Evolutionary conservation across 192 early-diverging fungal species (phyloP), one percentile per base, ranked within the genome.

Genomic region (Coemansia brasiliensis): DNA sequence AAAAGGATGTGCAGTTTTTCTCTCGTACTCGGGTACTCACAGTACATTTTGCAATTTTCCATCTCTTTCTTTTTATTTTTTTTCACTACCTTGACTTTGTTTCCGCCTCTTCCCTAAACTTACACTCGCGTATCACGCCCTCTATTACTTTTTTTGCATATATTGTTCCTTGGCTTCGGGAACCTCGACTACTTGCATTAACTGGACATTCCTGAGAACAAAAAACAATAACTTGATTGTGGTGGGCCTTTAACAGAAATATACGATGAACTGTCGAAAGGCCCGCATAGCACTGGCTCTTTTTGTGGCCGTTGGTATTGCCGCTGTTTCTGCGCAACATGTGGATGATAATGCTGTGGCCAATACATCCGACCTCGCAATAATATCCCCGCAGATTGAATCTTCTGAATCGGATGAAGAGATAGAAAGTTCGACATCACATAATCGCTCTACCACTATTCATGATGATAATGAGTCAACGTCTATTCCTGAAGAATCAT

Each of bases 241-340:
- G 27, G 27, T 29, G 27, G 27, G 27, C 27, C 27, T 29, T 29
- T 29, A 24, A 21, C 22, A 48, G 20, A 48, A 12, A 38, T 13
- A 18, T 11, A 53, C 45, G 20, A 71, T 78, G 74, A 60, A 71
- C 41, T 44, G 42, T 41, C 60, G 61, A 48, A 70, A 57, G 59
- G 49, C 53, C 56, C 61, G 68, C 48, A 48, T 71, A 13, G 74
- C 56, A 18, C 42, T 78, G 52, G 74, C 68, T 43, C 57, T 78
- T 48, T 38, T 63, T 53, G 25, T 67, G 40, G 60, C 65, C 25
- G 58, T 64, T 9, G 58, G 68, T n/a, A 44, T 49, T 16, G 56
- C 27, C 1, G 37, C 65, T 10, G 57, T 57, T 37, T 51, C 60
- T 3, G 52, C 27, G 27, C 27, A 29, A 6, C 27, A 29, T 29